These are phyloP conservation scores for Platanthera zijinensis DNA, from an alignment of 106 monocot species.

Conservation along the genomic window DNA sequence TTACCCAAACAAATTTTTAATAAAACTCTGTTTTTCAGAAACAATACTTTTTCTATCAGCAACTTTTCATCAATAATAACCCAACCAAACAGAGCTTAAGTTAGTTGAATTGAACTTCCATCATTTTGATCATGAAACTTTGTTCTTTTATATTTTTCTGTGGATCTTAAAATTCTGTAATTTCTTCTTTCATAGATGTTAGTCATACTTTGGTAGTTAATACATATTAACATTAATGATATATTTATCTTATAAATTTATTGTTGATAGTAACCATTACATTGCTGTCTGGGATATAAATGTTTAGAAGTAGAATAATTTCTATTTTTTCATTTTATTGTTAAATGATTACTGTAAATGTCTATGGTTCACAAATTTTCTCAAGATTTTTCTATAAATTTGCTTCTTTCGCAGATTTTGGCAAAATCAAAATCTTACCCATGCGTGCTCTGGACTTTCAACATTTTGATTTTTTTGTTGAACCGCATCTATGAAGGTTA, in stretches of 20 bases:
- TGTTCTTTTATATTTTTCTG: neutral
- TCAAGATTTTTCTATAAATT: neutral
- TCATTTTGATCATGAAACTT: neutral
- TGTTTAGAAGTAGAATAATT: neutral
- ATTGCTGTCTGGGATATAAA: neutral
- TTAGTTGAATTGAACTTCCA: neutral
- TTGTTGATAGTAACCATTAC: neutral
- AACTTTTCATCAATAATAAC: too few species aligned
- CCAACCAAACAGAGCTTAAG: neutral
- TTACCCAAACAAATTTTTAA: too few species aligned
- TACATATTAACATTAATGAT: neutral
- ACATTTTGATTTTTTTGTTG: slow-evolving; percentile 55
- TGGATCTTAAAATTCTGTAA: neutral
- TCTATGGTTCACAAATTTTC: neutral
- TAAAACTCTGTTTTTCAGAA: too few species aligned
- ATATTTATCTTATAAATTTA: neutral
- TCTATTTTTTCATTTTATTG: neutral
- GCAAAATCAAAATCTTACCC: slow-evolving; percentile 52
- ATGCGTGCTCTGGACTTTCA: slow-evolving; percentile 72
- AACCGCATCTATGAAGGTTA: slow-evolving; percentile 94
- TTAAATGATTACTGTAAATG: neutral
- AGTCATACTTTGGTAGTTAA: neutral
- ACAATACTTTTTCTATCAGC: too few species aligned
- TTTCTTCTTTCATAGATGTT: neutral
- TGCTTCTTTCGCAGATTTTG: slow-evolving; percentile 39